Evolutionary conservation across 78 protist species (phyloP).

Genomic region (Guillardia theta): DNA sequence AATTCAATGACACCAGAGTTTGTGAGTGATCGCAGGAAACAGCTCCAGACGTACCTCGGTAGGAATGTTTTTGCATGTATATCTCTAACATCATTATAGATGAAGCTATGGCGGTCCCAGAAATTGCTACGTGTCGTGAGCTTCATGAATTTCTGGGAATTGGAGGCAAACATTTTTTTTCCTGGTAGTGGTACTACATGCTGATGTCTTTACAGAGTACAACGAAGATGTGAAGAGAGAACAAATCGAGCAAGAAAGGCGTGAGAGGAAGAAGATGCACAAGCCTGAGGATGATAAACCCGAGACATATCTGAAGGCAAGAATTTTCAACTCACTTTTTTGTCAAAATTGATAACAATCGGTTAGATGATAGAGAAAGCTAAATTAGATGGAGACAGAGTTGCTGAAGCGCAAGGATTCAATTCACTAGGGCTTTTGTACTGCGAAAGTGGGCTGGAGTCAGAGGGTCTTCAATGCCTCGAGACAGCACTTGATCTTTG

Average conservation of each 20-base stretch:
- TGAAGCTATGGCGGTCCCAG: background rate
- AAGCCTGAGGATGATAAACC: background rate
- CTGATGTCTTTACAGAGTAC: background rate
- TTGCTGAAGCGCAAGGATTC: background rate
- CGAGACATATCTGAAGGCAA: background rate
- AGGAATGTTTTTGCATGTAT: background rate
- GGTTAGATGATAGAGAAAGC: too few relatives aligned
- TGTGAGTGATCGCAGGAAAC: background rate
- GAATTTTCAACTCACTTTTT: too few relatives aligned
- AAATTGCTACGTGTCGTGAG: background rate
- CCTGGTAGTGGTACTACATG: background rate
- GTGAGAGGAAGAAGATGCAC: background rate
- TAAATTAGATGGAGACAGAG: background rate
- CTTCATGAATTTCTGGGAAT: background rate
- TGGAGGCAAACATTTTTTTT: background rate
- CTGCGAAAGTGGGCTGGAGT: conserved; percentile 25
- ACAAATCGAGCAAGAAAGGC: background rate
- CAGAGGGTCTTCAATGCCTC: background rate
- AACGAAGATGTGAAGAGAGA: background rate
- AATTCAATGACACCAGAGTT: background rate
- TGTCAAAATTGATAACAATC: too few relatives aligned
- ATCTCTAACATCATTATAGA: background rate
- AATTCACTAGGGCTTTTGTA: conserved; percentile 4
- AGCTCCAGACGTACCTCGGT: background rate
- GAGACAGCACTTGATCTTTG: background rate